A percentile compares a stretch with the other conserved stretches of the same genome.
Evolutionary conservation across 2,329 filamentous ascomycete genomes (phyloP).

Genomic region (Ilyonectria sp.): DNA sequence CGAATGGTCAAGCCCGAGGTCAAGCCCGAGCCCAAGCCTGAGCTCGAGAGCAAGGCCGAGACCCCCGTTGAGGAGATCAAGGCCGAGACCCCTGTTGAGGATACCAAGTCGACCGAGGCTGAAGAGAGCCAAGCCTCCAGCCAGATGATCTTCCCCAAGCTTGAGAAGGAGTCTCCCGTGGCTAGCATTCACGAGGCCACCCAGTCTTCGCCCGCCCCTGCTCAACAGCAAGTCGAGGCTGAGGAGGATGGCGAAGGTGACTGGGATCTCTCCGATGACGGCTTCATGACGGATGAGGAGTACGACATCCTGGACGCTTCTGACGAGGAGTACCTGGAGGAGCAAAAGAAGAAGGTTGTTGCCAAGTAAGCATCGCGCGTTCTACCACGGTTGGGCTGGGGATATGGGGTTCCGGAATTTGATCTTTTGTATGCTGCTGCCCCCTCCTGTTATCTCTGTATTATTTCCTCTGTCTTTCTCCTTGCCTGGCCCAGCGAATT

Average conservation of each 20-base stretch:
- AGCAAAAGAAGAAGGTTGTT: conserved; percentile 62
- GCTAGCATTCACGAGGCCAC: conserved; percentile 82
- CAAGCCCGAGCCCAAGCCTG: conserved; percentile 22
- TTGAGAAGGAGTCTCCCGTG: conserved; percentile 92
- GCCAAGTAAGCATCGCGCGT: conserved; percentile 53
- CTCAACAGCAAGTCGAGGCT: conserved; percentile 62
- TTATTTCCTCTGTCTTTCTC: conserved; percentile 44
- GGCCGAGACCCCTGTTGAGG: conserved; percentile 37
- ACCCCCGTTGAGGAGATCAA: conserved; percentile 42
- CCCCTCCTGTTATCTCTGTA: conserved; percentile 43
- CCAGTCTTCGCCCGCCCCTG: conserved; percentile 67
- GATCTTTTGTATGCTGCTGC: conserved; percentile 38
- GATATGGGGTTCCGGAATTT: conserved; percentile 42
- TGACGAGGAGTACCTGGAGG: conserved; percentile 84
- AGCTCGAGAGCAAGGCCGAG: conserved; percentile 38
- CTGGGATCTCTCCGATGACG: conserved; percentile 76
- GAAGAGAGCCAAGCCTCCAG: conserved; percentile 50
- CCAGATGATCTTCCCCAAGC: conserved; percentile 96
- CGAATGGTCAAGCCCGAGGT: conserved; percentile 57
- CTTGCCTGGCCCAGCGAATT: conserved; percentile 24
- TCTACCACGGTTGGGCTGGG: conserved; percentile 36
- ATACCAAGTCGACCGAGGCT: conserved; percentile 52
- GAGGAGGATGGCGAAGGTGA: conserved; percentile 71
- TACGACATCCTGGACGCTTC: conserved; percentile 97
- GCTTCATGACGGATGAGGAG: conserved; percentile 96